A percentile compares a stretch with the other conserved stretches of the same genome.
Evolutionary conservation across 805 yeast species (phyloP).

Genomic region (Limtongia smithiae): DNA sequence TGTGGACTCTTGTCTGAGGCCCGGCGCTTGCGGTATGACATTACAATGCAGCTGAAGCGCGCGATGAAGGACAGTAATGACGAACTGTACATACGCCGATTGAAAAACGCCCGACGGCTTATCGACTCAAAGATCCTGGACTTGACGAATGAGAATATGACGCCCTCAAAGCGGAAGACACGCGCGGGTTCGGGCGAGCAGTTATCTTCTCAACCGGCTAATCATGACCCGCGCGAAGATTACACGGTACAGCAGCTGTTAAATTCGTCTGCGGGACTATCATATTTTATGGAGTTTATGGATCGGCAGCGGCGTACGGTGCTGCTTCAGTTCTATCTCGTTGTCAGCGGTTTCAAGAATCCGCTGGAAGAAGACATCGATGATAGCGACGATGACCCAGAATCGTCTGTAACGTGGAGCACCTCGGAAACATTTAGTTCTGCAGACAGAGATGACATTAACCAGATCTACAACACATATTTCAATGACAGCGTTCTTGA

Average conservation of each 20-base stretch:
- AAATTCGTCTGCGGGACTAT: slow-evolving; percentile 46
- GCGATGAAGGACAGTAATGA: slow-evolving; percentile 38
- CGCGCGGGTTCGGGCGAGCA: slow-evolving; percentile 2
- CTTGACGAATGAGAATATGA: slow-evolving; percentile 28
- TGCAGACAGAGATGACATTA: slow-evolving; percentile 52
- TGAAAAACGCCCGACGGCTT: slow-evolving; percentile 35
- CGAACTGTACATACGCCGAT: slow-evolving; percentile 31
- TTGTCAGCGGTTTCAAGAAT: slow-evolving; percentile 63
- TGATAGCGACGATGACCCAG: slow-evolving; percentile 30
- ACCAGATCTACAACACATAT: slow-evolving; percentile 46
- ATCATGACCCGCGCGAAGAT: slow-evolving; percentile 32
- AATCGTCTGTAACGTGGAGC: not conserved
- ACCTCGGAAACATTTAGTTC: slow-evolving; percentile 29
- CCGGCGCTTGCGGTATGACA: slow-evolving; percentile 47
- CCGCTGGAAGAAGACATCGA: slow-evolving; percentile 56
- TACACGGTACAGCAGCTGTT: slow-evolving; percentile 45
- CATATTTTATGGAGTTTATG: slow-evolving; percentile 54
- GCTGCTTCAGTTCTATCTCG: slow-evolving; percentile 60
- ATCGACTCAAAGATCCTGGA: slow-evolving; percentile 36
- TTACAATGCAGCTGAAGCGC: slow-evolving; percentile 48
- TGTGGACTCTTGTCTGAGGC: slow-evolving; percentile 44
- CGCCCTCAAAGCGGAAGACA: slow-evolving; percentile 10
- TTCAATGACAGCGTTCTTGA: slow-evolving; percentile 36
- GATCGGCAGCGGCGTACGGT: slow-evolving; percentile 46
- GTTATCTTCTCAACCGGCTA: slow-evolving; percentile 1